These are phyloP conservation scores for Fraxinus greggii DNA, from an alignment of 305 asterid species.

Conservation along the genomic window DNA sequence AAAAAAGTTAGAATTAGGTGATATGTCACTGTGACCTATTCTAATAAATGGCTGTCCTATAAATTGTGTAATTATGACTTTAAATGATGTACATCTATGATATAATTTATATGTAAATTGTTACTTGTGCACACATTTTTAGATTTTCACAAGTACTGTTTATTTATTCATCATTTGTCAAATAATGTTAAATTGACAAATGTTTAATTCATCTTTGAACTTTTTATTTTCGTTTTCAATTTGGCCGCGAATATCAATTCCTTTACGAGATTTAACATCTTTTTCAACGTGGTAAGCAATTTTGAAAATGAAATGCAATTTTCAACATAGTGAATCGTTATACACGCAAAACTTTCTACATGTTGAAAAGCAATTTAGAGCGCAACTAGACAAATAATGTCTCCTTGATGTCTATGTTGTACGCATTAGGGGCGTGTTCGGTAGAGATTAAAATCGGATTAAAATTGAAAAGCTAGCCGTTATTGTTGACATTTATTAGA, in stretches of 20 bases:
- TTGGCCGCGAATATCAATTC: not conserved
- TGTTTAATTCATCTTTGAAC: not conserved
- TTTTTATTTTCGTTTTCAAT: not conserved
- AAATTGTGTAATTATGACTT: too few species aligned
- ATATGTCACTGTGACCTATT: not conserved
- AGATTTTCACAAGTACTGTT: not conserved
- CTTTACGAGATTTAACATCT: not conserved
- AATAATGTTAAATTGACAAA: not conserved
- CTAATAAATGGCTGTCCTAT: not conserved
- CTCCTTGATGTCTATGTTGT: not conserved
- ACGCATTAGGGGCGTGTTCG: too few species aligned
- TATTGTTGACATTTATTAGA: too few species aligned
- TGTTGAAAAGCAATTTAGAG: not conserved
- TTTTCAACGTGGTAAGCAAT: not conserved
- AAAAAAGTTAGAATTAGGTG: not conserved
- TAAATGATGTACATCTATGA: not conserved
- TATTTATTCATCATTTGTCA: not conserved
- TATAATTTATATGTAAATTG: not conserved
- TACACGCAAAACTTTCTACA: not conserved
- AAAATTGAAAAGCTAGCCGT: too few species aligned
- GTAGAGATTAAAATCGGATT: too few species aligned
- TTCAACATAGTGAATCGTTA: not conserved
- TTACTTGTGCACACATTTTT: too few species aligned
- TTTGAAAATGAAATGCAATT: not conserved
- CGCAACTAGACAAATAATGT: not conserved